Evolutionary conservation across 2,329 filamentous ascomycete species (phyloP).

Genomic region (Ophiostoma sp.): DNA sequence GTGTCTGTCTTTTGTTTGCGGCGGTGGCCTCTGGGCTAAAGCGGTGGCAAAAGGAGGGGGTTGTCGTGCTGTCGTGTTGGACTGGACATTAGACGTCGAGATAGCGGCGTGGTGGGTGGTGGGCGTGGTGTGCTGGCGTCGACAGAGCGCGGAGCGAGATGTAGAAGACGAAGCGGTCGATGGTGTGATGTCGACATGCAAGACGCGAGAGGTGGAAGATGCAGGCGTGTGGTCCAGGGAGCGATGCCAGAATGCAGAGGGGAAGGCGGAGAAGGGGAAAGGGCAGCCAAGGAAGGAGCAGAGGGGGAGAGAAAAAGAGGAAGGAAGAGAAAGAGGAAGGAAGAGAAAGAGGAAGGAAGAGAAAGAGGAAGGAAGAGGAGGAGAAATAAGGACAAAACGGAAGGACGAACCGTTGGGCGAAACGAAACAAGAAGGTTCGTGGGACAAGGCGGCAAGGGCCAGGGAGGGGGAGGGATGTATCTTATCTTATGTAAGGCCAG

Average conservation of each 20-base stretch:
- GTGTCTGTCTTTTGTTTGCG: neutral
- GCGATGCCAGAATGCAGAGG: too few species aligned
- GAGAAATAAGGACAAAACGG: conserved; percentile 5
- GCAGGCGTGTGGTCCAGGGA: too few species aligned
- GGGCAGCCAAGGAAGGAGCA: neutral
- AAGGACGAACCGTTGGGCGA: conserved; percentile 3
- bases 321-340: neutral
- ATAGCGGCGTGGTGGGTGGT: neutral
- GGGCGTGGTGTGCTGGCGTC: neutral
- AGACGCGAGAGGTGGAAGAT: neutral
- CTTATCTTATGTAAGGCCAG: too few species aligned
- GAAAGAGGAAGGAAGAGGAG: neutral
- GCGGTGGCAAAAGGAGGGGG: conserved; percentile 7
- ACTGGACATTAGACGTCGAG: neutral
- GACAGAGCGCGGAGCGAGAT: neutral
- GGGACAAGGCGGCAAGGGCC: conserved; percentile 10
- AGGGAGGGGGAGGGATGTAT: too few species aligned
- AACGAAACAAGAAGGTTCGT: conserved; percentile 11
- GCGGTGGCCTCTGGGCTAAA: neutral
- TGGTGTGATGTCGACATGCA: neutral
- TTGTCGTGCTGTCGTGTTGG: neutral
- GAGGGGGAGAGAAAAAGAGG: neutral
- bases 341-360: conserved; percentile 1
- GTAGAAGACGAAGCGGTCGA: neutral
- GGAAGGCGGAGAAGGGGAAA: neutral